Conservation (phyloP, 306 rosid genomes). For the Quercus mongolica region DNA sequence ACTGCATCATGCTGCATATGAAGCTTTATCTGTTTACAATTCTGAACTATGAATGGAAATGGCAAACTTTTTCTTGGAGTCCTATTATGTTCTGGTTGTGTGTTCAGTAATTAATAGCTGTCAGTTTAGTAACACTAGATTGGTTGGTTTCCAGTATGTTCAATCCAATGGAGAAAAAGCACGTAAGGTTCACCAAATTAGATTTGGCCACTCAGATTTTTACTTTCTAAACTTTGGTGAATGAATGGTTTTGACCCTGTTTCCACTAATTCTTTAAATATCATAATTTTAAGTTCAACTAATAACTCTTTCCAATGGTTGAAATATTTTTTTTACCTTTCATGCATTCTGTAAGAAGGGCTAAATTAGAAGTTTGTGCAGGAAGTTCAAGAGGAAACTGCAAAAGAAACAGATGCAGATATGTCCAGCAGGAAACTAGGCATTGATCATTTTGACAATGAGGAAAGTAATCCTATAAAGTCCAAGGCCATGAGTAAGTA, state of each 20-base stretch:
- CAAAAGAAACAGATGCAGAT: slow-evolving; percentile 27
- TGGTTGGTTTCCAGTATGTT: neutral
- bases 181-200: neutral
- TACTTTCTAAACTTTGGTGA: neutral
- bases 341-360: slow-evolving; percentile 5
- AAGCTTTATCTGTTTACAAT: too few relatives aligned
- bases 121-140: neutral
- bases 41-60: too few relatives aligned
- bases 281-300: neutral
- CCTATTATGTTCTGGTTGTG: neutral
- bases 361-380: slow-evolving; percentile 32
- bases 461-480: slow-evolving; percentile 70
- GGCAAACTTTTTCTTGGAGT: too few relatives aligned
- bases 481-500: slow-evolving; percentile 79
- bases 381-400: slow-evolving; percentile 45
- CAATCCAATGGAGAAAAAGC: neutral
- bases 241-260: neutral
- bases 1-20: too few relatives aligned
- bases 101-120: too few relatives aligned
- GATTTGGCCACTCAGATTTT: neutral
- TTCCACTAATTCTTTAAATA: neutral
- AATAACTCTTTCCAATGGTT: neutral
- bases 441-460: slow-evolving; percentile 65
- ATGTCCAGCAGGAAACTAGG: slow-evolving; percentile 43
- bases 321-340: neutral